Evolutionary conservation across 192 early-diverging fungal species (phyloP).

Genomic region (Umbelopsis isabellina): DNA sequence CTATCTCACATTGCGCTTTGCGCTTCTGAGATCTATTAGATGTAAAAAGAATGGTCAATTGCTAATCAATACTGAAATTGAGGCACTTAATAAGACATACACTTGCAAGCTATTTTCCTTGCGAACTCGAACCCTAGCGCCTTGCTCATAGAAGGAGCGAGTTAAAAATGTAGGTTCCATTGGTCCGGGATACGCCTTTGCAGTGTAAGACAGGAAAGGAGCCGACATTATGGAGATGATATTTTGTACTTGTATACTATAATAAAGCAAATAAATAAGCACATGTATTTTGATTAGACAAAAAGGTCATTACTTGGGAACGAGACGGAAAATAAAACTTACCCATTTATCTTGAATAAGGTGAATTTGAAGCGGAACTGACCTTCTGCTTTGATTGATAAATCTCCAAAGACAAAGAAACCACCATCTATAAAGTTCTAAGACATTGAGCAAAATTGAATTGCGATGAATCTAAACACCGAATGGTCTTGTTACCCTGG

Average conservation of each 20-base stretch:
- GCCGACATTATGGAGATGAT: conserved; percentile 69
- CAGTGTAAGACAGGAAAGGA: conserved; percentile 77
- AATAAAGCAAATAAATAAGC: conserved; percentile 13
- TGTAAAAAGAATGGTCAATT: neutral
- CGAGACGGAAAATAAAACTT: conserved; percentile 18
- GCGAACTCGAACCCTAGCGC: conserved; percentile 88
- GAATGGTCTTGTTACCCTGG: conserved; percentile 35
- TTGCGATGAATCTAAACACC: neutral
- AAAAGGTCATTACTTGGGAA: neutral
- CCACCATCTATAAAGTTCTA: conserved; percentile 65
- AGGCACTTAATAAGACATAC: conserved; percentile 13
- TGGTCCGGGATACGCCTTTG: conserved; percentile 92
- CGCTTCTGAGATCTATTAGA: neutral
- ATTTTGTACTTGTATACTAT: conserved; percentile 27
- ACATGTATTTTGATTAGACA: neutral
- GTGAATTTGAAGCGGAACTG: conserved; percentile 80
- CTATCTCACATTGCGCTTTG: conserved; percentile 1
- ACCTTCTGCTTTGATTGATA: conserved; percentile 86
- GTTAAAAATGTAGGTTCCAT: conserved; percentile 88
- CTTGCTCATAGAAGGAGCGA: conserved; percentile 91
- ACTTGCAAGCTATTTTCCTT: conserved; percentile 72
- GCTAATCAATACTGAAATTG: neutral
- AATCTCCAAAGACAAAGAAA: conserved; percentile 94
- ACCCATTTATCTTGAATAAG: conserved; percentile 83
- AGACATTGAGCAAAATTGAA: neutral